Base-by-base conservation (phyloP, 805 yeast genomes). In the Scheffersomyces stipitis region DNA sequence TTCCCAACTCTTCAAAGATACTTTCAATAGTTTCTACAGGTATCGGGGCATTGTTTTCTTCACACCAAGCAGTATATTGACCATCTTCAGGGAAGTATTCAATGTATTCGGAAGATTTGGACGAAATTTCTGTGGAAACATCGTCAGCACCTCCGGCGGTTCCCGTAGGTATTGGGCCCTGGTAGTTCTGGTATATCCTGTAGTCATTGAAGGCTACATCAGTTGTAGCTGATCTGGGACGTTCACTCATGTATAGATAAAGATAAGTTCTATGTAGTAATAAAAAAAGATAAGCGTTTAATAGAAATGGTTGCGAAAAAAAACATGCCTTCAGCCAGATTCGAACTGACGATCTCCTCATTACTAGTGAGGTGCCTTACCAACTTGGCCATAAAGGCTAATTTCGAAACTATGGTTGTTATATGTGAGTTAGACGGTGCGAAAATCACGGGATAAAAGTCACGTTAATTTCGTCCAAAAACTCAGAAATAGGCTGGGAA, bases 1-100 rank as follows among this genome's bases (percentile, higher is more conserved):
- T 51, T n/a, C 77, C 69, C 32, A 90, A 56, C 18, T 75, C 75
- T 16, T 62, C 58, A 53, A 90, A 85, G 6, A 86, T 76, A 4
- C 59, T 67, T 40, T 64, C 63, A n/a, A 90, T 83, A 45, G 79
- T 83, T 26, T 67, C 74, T 15, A 57, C 64, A 1, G 54, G 18
- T 12, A 41, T 6, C 24, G 37, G 33, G 17, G 50, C 38, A 5
- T 38, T 48, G 31, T 47, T 47, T 15, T 45, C 46, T 7, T 24
- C 4, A 33, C 48, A 44, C 53, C 51, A 48, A 2, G 49, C 37
- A 3, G 38, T 31, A 31, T 45, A 39, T 14, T 29, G 16, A 7
- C 8, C n/a, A 12, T 29, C 20, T 18, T 13, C 20, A 7, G 34
- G 38, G 16, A 30, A 13, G 29, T 8, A 26, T n/a, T n/a, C 29